Evolutionary conservation across 192 early-diverging fungal genomes (phyloP).

Genomic region (Coemansia sp.): DNA sequence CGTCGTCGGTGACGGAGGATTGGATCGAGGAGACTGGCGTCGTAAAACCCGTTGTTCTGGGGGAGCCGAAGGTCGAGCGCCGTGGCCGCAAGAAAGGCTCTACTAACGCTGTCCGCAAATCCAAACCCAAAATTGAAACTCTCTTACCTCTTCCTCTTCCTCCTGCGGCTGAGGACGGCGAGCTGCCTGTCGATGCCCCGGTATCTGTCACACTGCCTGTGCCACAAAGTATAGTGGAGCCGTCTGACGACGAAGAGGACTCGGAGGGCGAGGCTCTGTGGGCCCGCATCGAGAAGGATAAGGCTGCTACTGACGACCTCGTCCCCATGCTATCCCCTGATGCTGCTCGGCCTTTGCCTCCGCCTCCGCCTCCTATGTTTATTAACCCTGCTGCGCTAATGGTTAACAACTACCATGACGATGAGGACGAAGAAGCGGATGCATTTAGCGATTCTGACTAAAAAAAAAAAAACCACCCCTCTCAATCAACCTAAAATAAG

Average conservation of each 20-base stretch:
- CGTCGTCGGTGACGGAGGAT: neutral
- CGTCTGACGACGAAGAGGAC: neutral
- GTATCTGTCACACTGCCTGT: neutral
- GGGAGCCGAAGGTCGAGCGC: constrained; percentile 40
- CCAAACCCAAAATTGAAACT: constrained; percentile 1
- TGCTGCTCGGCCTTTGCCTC: neutral
- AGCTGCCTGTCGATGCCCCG: constrained; percentile 4
- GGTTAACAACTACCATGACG: neutral
- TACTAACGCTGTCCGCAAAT: constrained; percentile 19
- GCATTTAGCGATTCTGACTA: neutral
- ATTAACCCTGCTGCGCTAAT: neutral
- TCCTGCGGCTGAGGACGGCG: constrained; percentile 6
- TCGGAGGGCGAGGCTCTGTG: constrained; percentile 46
- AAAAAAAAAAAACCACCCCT: neutral
- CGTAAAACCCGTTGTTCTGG: constrained; percentile 3
- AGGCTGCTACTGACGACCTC: constrained; percentile 16
- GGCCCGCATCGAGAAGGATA: constrained; percentile 34
- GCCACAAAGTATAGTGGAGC: no score
- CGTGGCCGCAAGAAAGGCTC: constrained; percentile 50
- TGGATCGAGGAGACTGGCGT: neutral
- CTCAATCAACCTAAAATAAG: no score
- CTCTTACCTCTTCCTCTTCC: neutral
- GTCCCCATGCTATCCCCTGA: constrained; percentile 20
- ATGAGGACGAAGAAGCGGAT: neutral
- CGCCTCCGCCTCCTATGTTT: neutral